Evolutionary conservation across 2,329 filamentous ascomycete species (phyloP).

Genomic region (Ilyonectria robusta): DNA sequence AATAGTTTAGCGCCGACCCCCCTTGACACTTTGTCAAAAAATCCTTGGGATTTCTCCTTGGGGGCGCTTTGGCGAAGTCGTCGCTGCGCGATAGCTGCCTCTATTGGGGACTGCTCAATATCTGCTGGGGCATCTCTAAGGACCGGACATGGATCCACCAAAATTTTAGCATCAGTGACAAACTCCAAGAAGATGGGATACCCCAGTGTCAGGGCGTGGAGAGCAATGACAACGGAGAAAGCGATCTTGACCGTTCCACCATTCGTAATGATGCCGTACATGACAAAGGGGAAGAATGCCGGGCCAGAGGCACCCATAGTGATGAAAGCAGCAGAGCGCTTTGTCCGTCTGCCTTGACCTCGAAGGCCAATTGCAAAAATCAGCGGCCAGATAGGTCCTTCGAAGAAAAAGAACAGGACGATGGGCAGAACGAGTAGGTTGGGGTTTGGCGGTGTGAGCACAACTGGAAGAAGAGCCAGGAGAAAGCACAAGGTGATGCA

Average conservation of each 20-base stretch:
- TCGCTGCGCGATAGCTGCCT: slow-evolving; percentile 31
- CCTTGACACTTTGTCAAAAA: slow-evolving; percentile 46
- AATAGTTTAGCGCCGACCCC: slow-evolving; percentile 45
- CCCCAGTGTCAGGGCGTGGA: slow-evolving; percentile 62
- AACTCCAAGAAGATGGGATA: slow-evolving; percentile 66
- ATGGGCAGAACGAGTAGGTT: slow-evolving; percentile 72
- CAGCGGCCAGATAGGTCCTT: slow-evolving; percentile 86
- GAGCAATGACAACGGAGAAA: slow-evolving; percentile 73
- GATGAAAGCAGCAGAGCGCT: slow-evolving; percentile 82
- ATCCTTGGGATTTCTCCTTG: slow-evolving; percentile 37
- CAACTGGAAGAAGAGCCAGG: slow-evolving; percentile 63
- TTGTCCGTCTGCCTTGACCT: slow-evolving; percentile 84
- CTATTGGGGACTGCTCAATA: slow-evolving; percentile 42
- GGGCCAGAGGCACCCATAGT: slow-evolving; percentile 83
- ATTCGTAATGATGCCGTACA: slow-evolving; percentile 75
- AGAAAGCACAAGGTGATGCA: slow-evolving; percentile 74
- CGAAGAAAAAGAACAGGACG: slow-evolving; percentile 82
- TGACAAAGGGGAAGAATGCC: slow-evolving; percentile 80
- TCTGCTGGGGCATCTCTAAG: slow-evolving; percentile 38
- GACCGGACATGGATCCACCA: slow-evolving; percentile 56
- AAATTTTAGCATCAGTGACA: slow-evolving; percentile 60
- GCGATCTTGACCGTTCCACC: slow-evolving; percentile 74
- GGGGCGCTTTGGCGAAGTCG: slow-evolving; percentile 32
- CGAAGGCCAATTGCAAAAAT: slow-evolving; percentile 85
- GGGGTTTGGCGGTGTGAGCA: slow-evolving; percentile 60